Evolutionary conservation across 2,329 filamentous ascomycete genomes (phyloP), one percentile per base, ranked within the genome.

Genomic region (Seiridium unicorne): DNA sequence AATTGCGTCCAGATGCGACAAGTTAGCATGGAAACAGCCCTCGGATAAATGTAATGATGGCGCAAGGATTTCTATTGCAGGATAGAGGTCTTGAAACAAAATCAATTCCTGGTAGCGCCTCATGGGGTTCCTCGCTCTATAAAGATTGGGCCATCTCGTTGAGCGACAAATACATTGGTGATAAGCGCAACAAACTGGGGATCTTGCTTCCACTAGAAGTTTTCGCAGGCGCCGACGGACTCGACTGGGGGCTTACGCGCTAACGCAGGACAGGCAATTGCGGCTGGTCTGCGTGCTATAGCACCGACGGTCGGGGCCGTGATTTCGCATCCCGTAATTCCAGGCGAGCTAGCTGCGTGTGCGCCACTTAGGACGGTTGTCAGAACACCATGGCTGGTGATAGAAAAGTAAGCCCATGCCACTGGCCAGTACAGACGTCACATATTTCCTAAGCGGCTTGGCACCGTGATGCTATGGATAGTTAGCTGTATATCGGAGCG

Each of bases 361-460:
- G 62, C 72, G 66, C 44, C 54, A 57, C 61, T 69, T 60, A 59
- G 75, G 69, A 60, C 76, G 66, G 36, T 65, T 64, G 69, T 67
- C n/a, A 55, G 46, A 34, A 68, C 63, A 18, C 59, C 67, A 54
- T 74, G 72, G 62, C 74, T 72, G 44, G 70, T 64, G 13, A 76
- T 69, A 36, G 80, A 79, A 66, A 82, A 80, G 65, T 26, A 81
- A 81, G 4, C 79, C 77, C 48, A 77, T 76, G 26, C 74, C 70
- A 60, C 18, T 26, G 18, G 18, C 18, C 18, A 26, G 65, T 72
- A 32, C 68, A 76, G 47, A 74, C 79, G 63, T 75, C 70, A 6
- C 76, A 72, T 13, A 82, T 73, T 48, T 77, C 67, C 10, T 66
- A 64, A 2, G 79, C 77, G 3, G 81, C 72, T 6, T 66, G 66